phyloP scores from a whole-genome alignment of 768 basidiomycete genomes.

The Lactifluus echinatus region DNA sequence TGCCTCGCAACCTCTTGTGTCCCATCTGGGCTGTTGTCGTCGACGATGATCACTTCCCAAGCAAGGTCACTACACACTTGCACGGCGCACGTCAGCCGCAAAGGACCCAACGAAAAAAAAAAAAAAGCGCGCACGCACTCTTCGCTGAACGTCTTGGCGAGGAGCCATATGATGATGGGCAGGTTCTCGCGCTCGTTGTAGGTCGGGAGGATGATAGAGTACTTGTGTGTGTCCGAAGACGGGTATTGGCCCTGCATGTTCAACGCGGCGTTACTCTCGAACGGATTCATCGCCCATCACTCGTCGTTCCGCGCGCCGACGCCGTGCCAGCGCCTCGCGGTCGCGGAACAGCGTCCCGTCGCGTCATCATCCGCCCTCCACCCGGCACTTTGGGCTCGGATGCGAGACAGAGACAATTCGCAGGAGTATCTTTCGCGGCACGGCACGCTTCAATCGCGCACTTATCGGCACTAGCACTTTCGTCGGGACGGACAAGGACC shows the following conservation, averaged over 20 bases:
- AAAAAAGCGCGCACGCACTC: too few species aligned
- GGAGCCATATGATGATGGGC: constrained; percentile 79
- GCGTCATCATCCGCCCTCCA: too few species aligned
- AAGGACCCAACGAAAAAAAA: too few species aligned
- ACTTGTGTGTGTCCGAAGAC: constrained; percentile 47
- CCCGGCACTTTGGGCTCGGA: too few species aligned
- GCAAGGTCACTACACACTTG: constrained; percentile 47
- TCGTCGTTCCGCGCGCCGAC: too few species aligned
- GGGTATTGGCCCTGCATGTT: constrained; percentile 51
- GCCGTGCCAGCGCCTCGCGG: too few species aligned
- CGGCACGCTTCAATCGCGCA: constrained; percentile 60
- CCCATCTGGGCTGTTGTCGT: constrained; percentile 89
- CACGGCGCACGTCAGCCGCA: constrained; percentile 19
- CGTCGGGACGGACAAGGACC: constrained; percentile 74
- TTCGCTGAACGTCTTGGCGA: constrained; percentile 67
- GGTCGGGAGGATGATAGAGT: constrained; percentile 88
- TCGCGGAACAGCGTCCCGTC: too few species aligned
- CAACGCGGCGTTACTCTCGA: constrained; percentile 44
- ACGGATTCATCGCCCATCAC: constrained; percentile 68
- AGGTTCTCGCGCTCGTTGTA: constrained; percentile 93
- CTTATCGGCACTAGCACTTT: constrained; percentile 86
- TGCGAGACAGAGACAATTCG: constrained; percentile 17
- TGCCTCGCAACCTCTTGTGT: constrained; percentile 83
- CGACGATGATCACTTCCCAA: constrained; percentile 88
- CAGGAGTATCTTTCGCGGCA: constrained; percentile 42